A percentile compares a stretch with the other conserved stretches of the same genome.
These are phyloP conservation scores for Talaromyces borbonicus DNA, from an alignment of 495 filamentous ascomycete species.

Conservation along the genomic window DNA sequence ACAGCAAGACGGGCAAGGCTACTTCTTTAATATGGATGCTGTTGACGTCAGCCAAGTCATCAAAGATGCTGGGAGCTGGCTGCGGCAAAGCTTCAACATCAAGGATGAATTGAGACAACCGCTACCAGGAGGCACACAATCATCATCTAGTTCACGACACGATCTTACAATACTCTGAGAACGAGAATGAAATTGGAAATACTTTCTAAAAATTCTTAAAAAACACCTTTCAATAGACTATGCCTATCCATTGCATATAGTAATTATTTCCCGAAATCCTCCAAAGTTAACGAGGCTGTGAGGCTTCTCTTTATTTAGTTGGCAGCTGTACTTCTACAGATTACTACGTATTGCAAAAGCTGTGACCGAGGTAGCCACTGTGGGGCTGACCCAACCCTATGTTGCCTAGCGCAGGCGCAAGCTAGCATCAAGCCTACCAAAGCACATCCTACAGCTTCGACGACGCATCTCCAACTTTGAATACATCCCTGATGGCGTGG, in stretches of 20 bases:
- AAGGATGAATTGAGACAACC: conserved; percentile 18
- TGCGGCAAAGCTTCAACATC: conserved; percentile 34
- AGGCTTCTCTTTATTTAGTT: too few relatives aligned
- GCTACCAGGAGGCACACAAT: conserved; percentile 8
- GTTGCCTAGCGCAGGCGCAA: background rate
- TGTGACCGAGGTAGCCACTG: background rate
- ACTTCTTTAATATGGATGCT: conserved; percentile 16
- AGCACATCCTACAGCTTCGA: too few relatives aligned
- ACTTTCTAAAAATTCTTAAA: too few relatives aligned
- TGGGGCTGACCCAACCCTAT: background rate
- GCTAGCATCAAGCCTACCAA: background rate
- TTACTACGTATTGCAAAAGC: too few relatives aligned
- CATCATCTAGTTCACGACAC: conserved; percentile 1
- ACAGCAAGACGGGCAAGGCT: conserved; percentile 32
- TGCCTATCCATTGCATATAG: too few relatives aligned
- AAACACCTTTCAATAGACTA: too few relatives aligned
- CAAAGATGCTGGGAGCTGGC: conserved; percentile 35
- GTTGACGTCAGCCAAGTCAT: conserved; percentile 36
- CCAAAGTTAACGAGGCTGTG: too few relatives aligned
- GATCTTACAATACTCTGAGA: too few relatives aligned
- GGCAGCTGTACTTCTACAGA: too few relatives aligned
- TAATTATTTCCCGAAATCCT: too few relatives aligned
- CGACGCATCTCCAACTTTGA: too few relatives aligned
- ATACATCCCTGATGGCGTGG: conserved; percentile 25
- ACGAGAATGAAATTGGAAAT: too few relatives aligned